These are phyloP conservation scores for Puccinia coronata DNA, from an alignment of 1,284 basidiomycete species.

Conservation along the genomic window DNA sequence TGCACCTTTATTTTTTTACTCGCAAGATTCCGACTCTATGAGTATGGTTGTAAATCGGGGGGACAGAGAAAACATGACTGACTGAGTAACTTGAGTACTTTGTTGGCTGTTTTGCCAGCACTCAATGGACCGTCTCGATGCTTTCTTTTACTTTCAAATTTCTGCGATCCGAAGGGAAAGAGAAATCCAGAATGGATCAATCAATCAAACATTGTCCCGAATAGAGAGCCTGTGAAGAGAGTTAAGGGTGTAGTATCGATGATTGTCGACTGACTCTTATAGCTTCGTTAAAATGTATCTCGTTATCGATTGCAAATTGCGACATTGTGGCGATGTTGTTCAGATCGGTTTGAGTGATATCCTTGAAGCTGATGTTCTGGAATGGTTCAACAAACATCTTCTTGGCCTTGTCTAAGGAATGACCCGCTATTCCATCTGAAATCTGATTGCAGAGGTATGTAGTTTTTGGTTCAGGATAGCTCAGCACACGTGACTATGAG, in stretches of 20 bases:
- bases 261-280: background rate
- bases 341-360: background rate
- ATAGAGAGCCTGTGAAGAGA: background rate
- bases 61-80: background rate
- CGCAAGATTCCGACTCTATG: background rate
- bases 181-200: too few relatives aligned
- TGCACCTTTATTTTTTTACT: background rate
- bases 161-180: background rate
- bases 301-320: background rate
- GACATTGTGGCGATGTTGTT: background rate
- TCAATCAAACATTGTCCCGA: background rate
- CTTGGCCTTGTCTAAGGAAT: slow-evolving; percentile 1
- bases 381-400: slow-evolving; percentile 14
- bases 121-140: background rate
- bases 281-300: background rate
- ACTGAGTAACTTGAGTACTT: slow-evolving; percentile 11
- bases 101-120: slow-evolving; percentile 14
- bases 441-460: background rate
- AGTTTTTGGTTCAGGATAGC: background rate
- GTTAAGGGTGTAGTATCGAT: background rate
- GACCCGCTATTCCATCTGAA: slow-evolving; percentile 4
- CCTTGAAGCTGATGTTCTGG: background rate
- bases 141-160: background rate
- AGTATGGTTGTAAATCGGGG: background rate
- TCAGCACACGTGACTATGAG: background rate